These are phyloP conservation scores for Erysimum cheiri DNA, from an alignment of 441 rosid genomes.

Conservation along the genomic window DNA sequence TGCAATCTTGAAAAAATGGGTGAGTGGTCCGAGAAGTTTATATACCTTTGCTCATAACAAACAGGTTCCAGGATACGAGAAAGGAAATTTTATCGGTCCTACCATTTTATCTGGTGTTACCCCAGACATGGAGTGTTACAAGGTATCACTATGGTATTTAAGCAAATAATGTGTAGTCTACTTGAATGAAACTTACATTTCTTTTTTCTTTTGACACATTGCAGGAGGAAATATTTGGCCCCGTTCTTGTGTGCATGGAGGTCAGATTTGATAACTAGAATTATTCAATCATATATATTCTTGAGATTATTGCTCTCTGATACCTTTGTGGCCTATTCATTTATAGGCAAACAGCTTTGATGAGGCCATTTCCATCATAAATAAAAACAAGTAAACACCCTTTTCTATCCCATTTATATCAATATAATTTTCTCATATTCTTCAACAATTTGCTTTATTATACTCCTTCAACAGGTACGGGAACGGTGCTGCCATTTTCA, in stretches of 20 bases:
- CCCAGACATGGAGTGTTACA: constrained; percentile 92
- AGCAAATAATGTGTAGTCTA: neutral
- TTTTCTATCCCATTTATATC: constrained; percentile 17
- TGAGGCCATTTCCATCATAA: constrained; percentile 79
- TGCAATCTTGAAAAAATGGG: constrained; percentile 8
- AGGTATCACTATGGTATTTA: constrained; percentile 50
- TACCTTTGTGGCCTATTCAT: constrained; percentile 10
- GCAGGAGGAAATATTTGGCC: constrained; percentile 98
- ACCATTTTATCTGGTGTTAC: constrained; percentile 84
- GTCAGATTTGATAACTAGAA: constrained; percentile 45
- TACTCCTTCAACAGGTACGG: constrained; percentile 62
- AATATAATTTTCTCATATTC: neutral
- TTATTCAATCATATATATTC: neutral
- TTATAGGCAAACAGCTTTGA: constrained; percentile 82
- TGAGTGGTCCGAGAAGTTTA: constrained; percentile 8
- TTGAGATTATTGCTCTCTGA: neutral
- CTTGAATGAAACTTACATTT: too few relatives aligned
- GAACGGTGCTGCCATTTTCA: constrained; percentile 89
- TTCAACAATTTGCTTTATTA: neutral
- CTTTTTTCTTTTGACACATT: constrained; percentile 33
- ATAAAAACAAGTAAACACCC: constrained; percentile 70
- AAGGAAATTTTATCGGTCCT: constrained; percentile 90
- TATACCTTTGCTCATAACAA: constrained; percentile 29
- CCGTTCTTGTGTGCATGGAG: constrained; percentile 92
- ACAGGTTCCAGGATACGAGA: constrained; percentile 90